Evolutionary conservation across 75 land plant species (phyloP).

Genomic region (Azolla pinnata): DNA sequence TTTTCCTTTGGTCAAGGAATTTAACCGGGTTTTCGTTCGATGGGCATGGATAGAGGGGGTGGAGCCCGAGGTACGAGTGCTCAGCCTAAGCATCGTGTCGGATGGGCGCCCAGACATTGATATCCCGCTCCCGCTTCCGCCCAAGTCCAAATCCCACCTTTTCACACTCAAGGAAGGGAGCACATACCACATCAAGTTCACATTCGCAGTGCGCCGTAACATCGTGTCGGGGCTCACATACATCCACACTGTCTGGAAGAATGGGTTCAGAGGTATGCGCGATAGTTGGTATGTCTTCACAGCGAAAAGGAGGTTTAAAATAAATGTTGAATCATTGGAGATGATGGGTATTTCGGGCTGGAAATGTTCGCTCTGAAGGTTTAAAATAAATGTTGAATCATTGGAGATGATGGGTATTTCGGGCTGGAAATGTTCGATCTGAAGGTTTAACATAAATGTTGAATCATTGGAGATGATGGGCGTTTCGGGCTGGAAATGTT

Average conservation of each 20-base stretch:
- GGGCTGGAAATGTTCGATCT: no score
- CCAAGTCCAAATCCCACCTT: slow-evolving; percentile 37
- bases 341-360: no score
- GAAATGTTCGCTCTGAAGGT: no score
- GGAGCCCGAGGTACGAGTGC: slow-evolving; percentile 74
- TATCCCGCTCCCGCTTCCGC: slow-evolving; percentile 47
- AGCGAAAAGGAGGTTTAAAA: no score
- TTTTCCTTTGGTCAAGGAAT: neutral
- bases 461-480: no score
- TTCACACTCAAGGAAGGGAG: slow-evolving; percentile 84
- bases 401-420: no score
- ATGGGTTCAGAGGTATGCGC: slow-evolving; percentile 54
- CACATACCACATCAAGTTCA: slow-evolving; percentile 54
- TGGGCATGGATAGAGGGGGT: slow-evolving; percentile 45
- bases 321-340: no score
- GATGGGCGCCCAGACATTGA: slow-evolving; percentile 52
- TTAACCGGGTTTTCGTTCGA: neutral
- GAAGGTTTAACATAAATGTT: no score
- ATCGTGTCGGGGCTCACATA: slow-evolving; percentile 80
- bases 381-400: no score
- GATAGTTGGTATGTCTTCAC: no score
- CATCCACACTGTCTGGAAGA: slow-evolving; percentile 86
- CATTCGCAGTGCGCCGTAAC: slow-evolving; percentile 63
- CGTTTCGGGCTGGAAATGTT: no score
- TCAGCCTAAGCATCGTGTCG: slow-evolving; percentile 44